A percentile compares a stretch with the other conserved stretches of the same genome.
Conservation (phyloP, 345 rosid species). For the Lepidium didymum region DNA sequence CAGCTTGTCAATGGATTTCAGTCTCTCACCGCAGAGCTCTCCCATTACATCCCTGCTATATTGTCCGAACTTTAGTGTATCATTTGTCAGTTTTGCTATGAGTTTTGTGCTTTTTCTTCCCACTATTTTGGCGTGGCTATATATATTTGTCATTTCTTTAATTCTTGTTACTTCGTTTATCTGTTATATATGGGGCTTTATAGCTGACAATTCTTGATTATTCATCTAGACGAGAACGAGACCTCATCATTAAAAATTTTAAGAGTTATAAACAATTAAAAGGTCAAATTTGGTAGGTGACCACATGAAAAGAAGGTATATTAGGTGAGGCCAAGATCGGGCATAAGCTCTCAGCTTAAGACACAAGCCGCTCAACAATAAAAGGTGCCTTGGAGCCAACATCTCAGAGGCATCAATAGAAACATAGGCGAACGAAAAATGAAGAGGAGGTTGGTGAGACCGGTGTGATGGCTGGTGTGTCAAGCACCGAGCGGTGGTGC, state of each 20-base stretch:
- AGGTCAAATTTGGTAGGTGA: no score
- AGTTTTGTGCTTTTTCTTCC: not conserved
- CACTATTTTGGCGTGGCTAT: not conserved
- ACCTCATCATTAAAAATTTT: not conserved
- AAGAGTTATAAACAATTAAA: not conserved
- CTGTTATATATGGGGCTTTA: not conserved
- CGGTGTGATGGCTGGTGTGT: no score
- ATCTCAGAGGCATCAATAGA: no score
- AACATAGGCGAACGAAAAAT: no score
- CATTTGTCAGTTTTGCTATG: not conserved
- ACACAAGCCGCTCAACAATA: no score
- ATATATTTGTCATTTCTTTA: not conserved
- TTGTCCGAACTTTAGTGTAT: conserved; percentile 72
- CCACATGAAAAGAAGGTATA: no score
- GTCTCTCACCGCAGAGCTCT: conserved; percentile 92
- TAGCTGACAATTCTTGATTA: not conserved
- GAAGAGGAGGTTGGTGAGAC: no score
- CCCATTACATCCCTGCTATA: conserved; percentile 97
- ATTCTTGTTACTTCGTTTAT: not conserved
- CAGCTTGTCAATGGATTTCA: conserved; percentile 99
- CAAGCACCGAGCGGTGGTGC: no score
- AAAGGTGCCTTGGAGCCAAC: no score
- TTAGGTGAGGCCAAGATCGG: no score
- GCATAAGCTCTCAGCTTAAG: no score
- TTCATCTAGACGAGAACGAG: not conserved